Evolutionary conservation across 1,284 basidiomycete species (phyloP), one percentile per base, ranked within the genome.

Genomic region (Ceratobasidium sp.): DNA sequence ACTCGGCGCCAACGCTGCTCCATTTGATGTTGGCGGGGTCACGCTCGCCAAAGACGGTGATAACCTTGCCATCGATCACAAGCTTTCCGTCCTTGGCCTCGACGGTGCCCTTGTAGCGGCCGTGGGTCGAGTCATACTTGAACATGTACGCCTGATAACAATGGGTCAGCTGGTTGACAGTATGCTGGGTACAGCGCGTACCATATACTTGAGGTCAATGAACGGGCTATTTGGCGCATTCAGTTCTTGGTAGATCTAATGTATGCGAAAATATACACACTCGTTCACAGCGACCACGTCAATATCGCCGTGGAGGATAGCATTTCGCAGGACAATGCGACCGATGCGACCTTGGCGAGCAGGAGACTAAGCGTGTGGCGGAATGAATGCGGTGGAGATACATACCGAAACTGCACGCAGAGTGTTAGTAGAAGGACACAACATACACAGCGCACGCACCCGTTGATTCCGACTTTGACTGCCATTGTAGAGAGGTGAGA

Each of bases 51-150:
- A 88, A 95, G 84, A 98, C 91, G 76, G 84, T 81, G 85, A 99
- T 91, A 62, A 86, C 71, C 82, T 93, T 91, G 84, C 92, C 92
- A 81, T 95, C 87, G 83, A 99, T 90, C 82, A 88, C 82, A 77
- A 99, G 94, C 86, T 98, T 96, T 81, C 93, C 94, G 81, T 95
- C 92, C 87, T 93, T 92, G 83, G 86, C 84, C 83, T 90, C 87
- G 79, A 99, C 90, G 74, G 88, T 83, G 77, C 96, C 97, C 83
- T 95, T 91, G 91, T 93, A 99, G 84, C 92, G 90, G 78, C 97
- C 95, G 88, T 99, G 97, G 80, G 96, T 96, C 77, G 96, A 95
- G 84, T 98, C 97, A 84, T 92, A 98, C 89, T 98, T 98, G 94
- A 98, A 98, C 96, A 99, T 98, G 91, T 99, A 98, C 83, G 95